phyloP scores from a whole-genome alignment of 108 stramenopile genomes.

The Pseudonitzschia multistriata region DNA sequence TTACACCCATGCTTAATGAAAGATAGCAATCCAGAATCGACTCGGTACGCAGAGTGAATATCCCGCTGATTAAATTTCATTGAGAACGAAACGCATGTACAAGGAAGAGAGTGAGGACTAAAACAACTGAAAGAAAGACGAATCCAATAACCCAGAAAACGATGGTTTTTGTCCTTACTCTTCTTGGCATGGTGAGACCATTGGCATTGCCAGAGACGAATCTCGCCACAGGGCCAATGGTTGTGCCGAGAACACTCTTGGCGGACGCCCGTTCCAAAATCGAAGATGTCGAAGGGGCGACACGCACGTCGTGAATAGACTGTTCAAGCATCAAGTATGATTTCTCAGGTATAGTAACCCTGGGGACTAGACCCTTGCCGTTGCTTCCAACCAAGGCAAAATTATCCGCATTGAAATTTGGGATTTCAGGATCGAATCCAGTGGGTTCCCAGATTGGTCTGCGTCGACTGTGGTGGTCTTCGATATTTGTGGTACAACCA shows the following conservation, averaged over 20 bases:
- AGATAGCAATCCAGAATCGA: conserved; percentile 9
- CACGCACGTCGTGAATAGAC: conserved; percentile 4
- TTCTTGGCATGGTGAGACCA: conserved; percentile 5
- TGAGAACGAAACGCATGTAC: background rate
- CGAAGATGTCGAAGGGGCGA: background rate
- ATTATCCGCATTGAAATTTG: background rate
- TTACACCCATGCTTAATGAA: conserved; percentile 10
- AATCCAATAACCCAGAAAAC: background rate
- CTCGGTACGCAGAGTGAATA: background rate
- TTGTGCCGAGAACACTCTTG: background rate
- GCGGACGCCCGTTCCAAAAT: background rate
- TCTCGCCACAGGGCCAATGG: background rate
- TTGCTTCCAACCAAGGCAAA: background rate
- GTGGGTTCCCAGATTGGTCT: background rate
- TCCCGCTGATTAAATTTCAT: conserved; percentile 4
- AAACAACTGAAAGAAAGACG: background rate
- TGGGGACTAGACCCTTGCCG: background rate
- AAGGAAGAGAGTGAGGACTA: background rate
- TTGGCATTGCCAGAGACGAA: background rate
- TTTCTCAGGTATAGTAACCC: background rate
- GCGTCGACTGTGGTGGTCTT: background rate
- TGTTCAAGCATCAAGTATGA: conserved; percentile 10
- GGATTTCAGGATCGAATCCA: conserved; percentile 8
- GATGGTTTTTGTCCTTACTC: conserved; percentile 1
- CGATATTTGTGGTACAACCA: background rate